A percentile compares a stretch with the other conserved stretches of the same genome.
Evolutionary conservation across 768 basidiomycete genomes (phyloP).

Genomic region (Termitomyces eurrhizus): DNA sequence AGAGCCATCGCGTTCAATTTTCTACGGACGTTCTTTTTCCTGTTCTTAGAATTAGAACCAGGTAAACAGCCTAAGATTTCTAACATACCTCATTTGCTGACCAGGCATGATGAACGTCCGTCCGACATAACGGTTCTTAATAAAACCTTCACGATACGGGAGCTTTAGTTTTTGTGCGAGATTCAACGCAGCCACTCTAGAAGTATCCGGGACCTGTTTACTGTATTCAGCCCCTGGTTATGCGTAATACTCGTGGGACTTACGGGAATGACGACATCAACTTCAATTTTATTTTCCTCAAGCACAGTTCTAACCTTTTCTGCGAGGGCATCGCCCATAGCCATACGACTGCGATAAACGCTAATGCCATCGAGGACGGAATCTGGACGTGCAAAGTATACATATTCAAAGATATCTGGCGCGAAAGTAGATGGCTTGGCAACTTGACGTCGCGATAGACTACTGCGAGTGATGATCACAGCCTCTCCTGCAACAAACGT

Average conservation of each 20-base stretch:
- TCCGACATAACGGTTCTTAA: constrained; percentile 98
- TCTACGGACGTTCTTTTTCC: constrained; percentile 89
- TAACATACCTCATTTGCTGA: constrained; percentile 79
- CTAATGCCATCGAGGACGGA: constrained; percentile 96
- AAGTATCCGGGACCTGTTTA: constrained; percentile 87
- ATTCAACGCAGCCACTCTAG: constrained; percentile 93
- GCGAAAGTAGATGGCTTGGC: constrained; percentile 72
- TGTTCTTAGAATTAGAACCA: constrained; percentile 23
- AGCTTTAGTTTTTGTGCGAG: constrained; percentile 85
- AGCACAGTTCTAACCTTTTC: constrained; percentile 80
- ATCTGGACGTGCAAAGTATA: constrained; percentile 97
- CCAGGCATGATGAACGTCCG: constrained; percentile 99
- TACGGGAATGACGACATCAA: constrained; percentile 97
- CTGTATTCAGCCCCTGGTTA: not conserved
- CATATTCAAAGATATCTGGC: constrained; percentile 98
- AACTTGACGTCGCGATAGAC: constrained; percentile 73
- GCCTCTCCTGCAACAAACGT: constrained; percentile 69
- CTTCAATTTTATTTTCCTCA: constrained; percentile 56
- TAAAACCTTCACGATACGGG: constrained; percentile 96
- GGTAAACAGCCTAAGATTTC: not conserved
- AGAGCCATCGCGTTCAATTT: constrained; percentile 99
- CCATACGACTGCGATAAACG: constrained; percentile 97
- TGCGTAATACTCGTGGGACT: constrained; percentile 15
- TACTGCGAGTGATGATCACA: constrained; percentile 85
- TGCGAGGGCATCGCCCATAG: constrained; percentile 96